These are phyloP conservation scores for Alternaria novae-zelandiae DNA, from an alignment of 2,329 filamentous ascomycete species.

Conservation along the genomic window DNA sequence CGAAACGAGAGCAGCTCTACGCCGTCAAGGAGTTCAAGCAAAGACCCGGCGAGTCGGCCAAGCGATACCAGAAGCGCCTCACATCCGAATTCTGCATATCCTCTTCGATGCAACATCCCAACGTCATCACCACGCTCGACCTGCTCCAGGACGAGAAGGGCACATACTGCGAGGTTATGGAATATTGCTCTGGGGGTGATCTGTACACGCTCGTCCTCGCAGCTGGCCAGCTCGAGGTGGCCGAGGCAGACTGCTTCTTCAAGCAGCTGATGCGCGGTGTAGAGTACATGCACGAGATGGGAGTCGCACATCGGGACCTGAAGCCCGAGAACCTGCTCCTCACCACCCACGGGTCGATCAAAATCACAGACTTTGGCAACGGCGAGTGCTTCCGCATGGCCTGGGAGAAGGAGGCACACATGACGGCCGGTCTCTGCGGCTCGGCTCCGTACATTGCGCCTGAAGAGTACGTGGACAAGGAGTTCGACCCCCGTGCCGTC, in stretches of 20 bases:
- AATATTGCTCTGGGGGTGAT: conserved; percentile 96
- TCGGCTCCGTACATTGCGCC: conserved; percentile 97
- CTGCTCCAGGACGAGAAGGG: conserved; percentile 95
- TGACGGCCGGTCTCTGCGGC: conserved; percentile 96
- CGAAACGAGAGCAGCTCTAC: conserved; percentile 83
- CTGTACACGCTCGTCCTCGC: conserved; percentile 92
- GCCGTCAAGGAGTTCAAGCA: conserved; percentile 98
- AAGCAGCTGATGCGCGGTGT: conserved; percentile 99
- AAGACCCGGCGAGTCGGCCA: conserved; percentile 89
- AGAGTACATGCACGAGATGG: conserved; percentile 99
- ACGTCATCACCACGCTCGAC: conserved; percentile 97
- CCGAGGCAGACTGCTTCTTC: conserved; percentile 97
- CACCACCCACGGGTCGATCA: conserved; percentile 89
- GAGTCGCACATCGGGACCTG: conserved; percentile 92
- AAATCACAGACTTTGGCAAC: conserved; percentile 98
- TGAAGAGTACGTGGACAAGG: conserved; percentile 92
- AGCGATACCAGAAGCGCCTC: conserved; percentile 96
- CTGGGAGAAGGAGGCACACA: conserved; percentile 97
- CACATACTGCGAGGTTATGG: conserved; percentile 99
- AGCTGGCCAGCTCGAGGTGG: conserved; percentile 87
- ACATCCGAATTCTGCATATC: conserved; percentile 99
- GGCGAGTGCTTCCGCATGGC: conserved; percentile 99
- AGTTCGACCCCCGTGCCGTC: conserved; percentile 97
- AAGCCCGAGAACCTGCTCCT: conserved; percentile 97
- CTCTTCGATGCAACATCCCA: conserved; percentile 92